phyloP scores from a whole-genome alignment of 495 filamentous ascomycete genomes.

The Talaromyces liani region DNA sequence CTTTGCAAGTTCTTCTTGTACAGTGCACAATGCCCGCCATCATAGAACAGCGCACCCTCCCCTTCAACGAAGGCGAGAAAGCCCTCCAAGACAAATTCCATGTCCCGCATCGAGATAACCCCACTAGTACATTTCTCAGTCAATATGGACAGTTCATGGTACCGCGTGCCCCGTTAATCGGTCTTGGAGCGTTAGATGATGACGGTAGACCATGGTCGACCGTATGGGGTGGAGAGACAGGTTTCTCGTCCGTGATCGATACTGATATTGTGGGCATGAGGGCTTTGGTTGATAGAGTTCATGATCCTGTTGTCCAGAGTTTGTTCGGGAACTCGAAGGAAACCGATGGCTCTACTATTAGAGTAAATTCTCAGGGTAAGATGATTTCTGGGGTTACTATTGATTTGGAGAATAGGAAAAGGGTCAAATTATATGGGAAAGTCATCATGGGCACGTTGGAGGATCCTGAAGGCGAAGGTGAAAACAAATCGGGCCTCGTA shows the following conservation, averaged over 20 bases:
- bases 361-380: slow-evolving; percentile 17
- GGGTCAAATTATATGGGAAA: slow-evolving; percentile 61
- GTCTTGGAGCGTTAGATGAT: slow-evolving; percentile 60
- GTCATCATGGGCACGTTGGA: slow-evolving; percentile 50
- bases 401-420: slow-evolving; percentile 55
- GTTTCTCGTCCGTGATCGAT: slow-evolving; percentile 54
- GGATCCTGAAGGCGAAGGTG: slow-evolving; percentile 17
- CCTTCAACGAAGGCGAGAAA: slow-evolving; percentile 48
- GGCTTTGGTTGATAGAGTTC: slow-evolving; percentile 45
- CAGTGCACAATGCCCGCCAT: slow-evolving; percentile 32
- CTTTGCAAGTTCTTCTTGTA: background rate
- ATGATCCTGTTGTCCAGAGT: slow-evolving; percentile 58
- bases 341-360: slow-evolving; percentile 31
- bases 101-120: slow-evolving; percentile 47
- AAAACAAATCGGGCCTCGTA: slow-evolving; percentile 14
- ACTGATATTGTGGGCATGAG: slow-evolving; percentile 51
- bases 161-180: slow-evolving; percentile 52
- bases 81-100: slow-evolving; percentile 39
- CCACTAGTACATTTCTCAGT: slow-evolving; percentile 50
- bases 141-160: slow-evolving; percentile 46
- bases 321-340: slow-evolving; percentile 31
- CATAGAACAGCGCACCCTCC: slow-evolving; percentile 19
- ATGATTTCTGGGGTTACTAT: slow-evolving; percentile 58
- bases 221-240: slow-evolving; percentile 62
- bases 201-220: slow-evolving; percentile 64